Evolutionary conservation across 1,284 basidiomycete species (phyloP).

Genomic region (Chalciporus sp.): DNA sequence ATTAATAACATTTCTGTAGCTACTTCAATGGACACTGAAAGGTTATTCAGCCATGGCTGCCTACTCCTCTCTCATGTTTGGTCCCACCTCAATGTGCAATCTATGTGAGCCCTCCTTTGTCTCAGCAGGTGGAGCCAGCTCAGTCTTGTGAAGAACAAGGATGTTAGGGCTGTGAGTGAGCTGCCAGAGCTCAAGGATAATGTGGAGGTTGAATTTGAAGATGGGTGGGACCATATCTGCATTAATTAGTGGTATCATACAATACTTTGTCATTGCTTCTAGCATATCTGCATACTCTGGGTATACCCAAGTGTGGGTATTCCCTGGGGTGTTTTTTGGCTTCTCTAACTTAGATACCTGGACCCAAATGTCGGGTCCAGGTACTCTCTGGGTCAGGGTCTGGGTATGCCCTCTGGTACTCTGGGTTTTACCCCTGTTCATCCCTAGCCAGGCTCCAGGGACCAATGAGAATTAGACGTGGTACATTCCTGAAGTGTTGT

Average conservation of each 20-base stretch:
- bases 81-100: constrained; percentile 32
- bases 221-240: constrained; percentile 26
- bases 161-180: constrained; percentile 20
- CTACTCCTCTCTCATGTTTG: constrained; percentile 33
- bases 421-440: neutral
- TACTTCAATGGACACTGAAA: constrained; percentile 34
- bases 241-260: neutral
- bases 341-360: neutral
- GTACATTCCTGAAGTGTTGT: no score
- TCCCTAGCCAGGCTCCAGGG: no score
- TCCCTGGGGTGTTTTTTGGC: neutral
- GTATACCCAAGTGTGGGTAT: neutral
- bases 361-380: neutral
- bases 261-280: neutral
- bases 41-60: constrained; percentile 33
- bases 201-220: constrained; percentile 15
- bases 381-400: neutral
- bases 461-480: no score
- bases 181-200: constrained; percentile 19
- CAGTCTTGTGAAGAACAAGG: constrained; percentile 27
- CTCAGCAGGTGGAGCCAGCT: constrained; percentile 31
- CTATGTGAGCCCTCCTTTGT: constrained; percentile 34
- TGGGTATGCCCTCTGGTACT: neutral
- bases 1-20: constrained; percentile 1
- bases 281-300: neutral